Evolutionary conservation across 108 stramenopile species (phyloP), one percentile per base, ranked within the genome.

Genomic region (Epipyxis sp.): DNA sequence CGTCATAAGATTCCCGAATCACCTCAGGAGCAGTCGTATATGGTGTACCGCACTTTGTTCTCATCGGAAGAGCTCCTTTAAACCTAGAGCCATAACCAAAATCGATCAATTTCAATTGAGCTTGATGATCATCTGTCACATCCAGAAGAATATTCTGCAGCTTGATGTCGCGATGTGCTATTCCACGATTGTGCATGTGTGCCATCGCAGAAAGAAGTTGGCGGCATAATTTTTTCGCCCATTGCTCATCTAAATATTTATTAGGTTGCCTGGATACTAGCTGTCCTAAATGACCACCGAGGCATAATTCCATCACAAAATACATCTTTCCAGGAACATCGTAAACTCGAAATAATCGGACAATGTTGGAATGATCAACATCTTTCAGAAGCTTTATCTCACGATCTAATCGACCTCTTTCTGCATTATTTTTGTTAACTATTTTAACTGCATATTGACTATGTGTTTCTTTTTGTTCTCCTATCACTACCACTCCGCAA

Each of bases 21-120:
- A 74, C 71, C 34, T 74, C 71, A 6, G 71, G 71, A 10, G 71
- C 71, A 10, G 71, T 74, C 3, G 71, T 74, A 42, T 74, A 74
- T 6, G 71, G 71, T 42, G 71, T 74, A 29, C 71, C 71, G 25
- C 71, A 74, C 34, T 57, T 46, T 34, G 71, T 74, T 32, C 35
- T 46, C 71, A 74, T 46, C 3, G 71, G 71, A 10, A 57, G 20
- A 13, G 71, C 71, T 13, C 71, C 71, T 13, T 43, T 39, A 37
- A 74, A 74, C 10, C 71, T 39, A 10, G 71, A 54, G 20, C 71
- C 71, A 42, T 54, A 74, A 34, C 71, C 71, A 37, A 74, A 74
- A 42, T 74, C 71, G 20, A 74, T 74, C 25, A 74, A 42, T 42
- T 74, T 74, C 50, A 74, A 32, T 37, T 74, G 71, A 10, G 71